Base-by-base conservation (phyloP, 73 alveolate species). In the Effrenium voratum region DNA sequence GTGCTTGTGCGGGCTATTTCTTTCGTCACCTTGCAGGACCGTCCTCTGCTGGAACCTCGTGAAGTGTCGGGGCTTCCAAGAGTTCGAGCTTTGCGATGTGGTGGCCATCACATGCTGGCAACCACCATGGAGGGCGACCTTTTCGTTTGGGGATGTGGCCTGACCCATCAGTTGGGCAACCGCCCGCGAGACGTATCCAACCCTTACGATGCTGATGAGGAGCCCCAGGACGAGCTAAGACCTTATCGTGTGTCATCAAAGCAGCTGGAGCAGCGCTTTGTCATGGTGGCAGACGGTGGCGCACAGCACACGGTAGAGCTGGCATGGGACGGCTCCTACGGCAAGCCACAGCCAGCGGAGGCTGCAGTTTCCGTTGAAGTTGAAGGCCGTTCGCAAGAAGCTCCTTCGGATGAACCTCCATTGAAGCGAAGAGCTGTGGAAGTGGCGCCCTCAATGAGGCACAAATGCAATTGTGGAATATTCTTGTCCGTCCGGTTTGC, bases 241-340 rank as follows among this genome's bases (percentile, higher is more conserved):
- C 96, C 96, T 32, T 88, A 88, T 72, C 34, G 70, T 0, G 57
- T 88, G 41, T 88, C 96, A 3, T 88, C 96, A 49, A 66, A 88
- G 57, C 96, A 88, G 96, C 85, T 63, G 41, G 85, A 88, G 73
- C 26, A 30, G 43, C 96, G 96, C 79, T 91, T 91, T 38, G 98
- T 91, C 79, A 70, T 91, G 87, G 55, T 91, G 5, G 98, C 98
- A 91, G 98, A 44, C 50, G 98, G 98, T 47, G 98, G 98, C n/a
- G 98, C 98, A 30, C 98, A 91, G 90, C 98, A 91, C 98, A 70
- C 85, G 10, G 98, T 72, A 38, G 98, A 91, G 46, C 88, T 91
- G 32, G 98, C 90, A 15, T 91, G 98, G 98, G 88, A 40, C 55
- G 60, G 73, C 5, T 34, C 52, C 22, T 91, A 70, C 59, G 44